A percentile compares a stretch with the other conserved stretches of the same genome.
phyloP scores from a whole-genome alignment of 2,329 filamentous ascomycete genomes.

The Ophiostoma novo-ulmi region DNA sequence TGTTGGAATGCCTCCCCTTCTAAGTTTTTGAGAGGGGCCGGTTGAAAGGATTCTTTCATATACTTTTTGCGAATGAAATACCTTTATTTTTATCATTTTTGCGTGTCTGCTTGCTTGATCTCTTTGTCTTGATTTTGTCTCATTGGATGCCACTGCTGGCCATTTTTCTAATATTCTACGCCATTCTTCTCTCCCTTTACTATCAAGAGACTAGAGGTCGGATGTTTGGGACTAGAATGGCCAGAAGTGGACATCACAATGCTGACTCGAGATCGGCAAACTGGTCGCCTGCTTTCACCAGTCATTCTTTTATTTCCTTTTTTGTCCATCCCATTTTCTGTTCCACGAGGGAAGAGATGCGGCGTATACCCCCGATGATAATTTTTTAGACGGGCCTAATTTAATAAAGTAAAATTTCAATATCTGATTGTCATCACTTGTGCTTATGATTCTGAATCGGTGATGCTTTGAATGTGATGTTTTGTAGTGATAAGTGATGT shows the following conservation, averaged over 20 bases:
- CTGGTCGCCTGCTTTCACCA: neutral
- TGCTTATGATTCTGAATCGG: neutral
- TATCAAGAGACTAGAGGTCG: neutral
- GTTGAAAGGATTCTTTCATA: slow-evolving; percentile 19
- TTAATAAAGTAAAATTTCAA: slow-evolving; percentile 19
- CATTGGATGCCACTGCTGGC: neutral
- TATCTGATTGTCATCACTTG: neutral
- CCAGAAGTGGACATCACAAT: neutral
- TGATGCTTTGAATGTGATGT: neutral
- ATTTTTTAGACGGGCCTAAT: slow-evolving; percentile 14
- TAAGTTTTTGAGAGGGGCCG: slow-evolving; percentile 25
- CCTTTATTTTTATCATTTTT: slow-evolving; percentile 8
- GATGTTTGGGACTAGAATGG: neutral
- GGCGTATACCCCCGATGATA: slow-evolving; percentile 27
- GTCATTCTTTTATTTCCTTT: slow-evolving; percentile 10
- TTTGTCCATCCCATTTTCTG: slow-evolving; percentile 36
- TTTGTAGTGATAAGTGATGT: neutral
- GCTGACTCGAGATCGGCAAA: neutral
- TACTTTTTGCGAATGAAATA: slow-evolving; percentile 11
- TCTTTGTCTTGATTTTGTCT: neutral
- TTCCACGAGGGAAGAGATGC: slow-evolving; percentile 29
- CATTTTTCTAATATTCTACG: neutral
- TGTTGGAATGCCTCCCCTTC: neutral
- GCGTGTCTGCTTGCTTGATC: neutral
- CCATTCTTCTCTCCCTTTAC: neutral